Evolutionary conservation across 805 yeast genomes (phyloP).

Genomic region (Danielozyma ontarioensis): DNA sequence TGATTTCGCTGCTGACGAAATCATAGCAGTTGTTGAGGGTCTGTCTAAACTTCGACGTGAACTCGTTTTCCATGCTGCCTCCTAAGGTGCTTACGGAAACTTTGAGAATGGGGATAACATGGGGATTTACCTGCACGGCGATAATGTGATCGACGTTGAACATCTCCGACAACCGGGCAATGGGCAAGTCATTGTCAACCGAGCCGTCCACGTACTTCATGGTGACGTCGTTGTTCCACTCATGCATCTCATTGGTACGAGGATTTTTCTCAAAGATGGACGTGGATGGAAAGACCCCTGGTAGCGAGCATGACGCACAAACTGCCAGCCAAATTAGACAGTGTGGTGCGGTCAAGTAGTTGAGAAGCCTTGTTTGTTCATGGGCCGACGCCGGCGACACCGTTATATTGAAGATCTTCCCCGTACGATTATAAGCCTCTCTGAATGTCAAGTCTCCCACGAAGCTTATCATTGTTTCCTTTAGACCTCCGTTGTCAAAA

Average conservation of each 20-base stretch:
- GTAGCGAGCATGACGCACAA: constrained; percentile 91
- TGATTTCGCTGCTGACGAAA: constrained; percentile 61
- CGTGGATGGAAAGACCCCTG: constrained; percentile 84
- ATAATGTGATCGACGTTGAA: constrained; percentile 95
- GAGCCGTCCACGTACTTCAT: constrained; percentile 93
- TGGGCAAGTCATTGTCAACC: constrained; percentile 90
- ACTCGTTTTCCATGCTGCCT: constrained; percentile 60
- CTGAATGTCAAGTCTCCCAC: constrained; percentile 89
- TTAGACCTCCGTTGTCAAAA: constrained; percentile 71
- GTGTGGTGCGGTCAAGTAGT: constrained; percentile 75
- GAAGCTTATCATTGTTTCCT: constrained; percentile 67
- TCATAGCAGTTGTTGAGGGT: constrained; percentile 51
- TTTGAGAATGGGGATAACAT: constrained; percentile 82
- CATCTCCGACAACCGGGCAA: constrained; percentile 88
- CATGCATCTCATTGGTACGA: constrained; percentile 62
- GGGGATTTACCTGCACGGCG: constrained; percentile 97
- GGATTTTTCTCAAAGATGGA: constrained; percentile 80
- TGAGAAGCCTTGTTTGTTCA: constrained; percentile 83
- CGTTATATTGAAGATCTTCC: constrained; percentile 87
- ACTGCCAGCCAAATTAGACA: constrained; percentile 85
- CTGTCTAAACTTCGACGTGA: constrained; percentile 50
- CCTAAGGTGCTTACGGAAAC: constrained; percentile 64
- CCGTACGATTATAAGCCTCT: constrained; percentile 92
- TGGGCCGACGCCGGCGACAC: constrained; percentile 89
- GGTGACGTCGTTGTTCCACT: constrained; percentile 74